Base-by-base conservation (phyloP, 441 rosid genomes). In the Corymbia calophylla region DNA sequence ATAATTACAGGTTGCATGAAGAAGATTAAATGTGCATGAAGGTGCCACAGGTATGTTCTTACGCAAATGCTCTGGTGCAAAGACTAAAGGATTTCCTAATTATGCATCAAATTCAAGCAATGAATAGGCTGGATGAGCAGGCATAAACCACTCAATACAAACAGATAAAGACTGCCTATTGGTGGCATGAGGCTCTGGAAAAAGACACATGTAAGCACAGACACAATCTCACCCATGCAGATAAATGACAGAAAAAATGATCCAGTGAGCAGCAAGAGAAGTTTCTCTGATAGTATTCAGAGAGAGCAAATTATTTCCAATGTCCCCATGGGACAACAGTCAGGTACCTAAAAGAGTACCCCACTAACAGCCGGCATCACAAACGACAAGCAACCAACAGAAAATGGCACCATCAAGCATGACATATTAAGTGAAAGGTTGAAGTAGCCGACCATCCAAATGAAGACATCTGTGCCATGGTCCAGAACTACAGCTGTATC, bases 391-490 rank as follows among this genome's bases (percentile, higher is more conserved):
- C 80, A 87, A 82, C 49, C 66, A 47, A 27, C 51, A 88, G 25
- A 81, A 44, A 77, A 32, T 44, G 32, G 29, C 48, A 60, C 80
- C 64, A 87, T 58, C 87, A n/a, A 60, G 66, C 29, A 77, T 51
- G 85, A 25, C 9, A 23, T 87, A 91, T 88, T 64, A 47, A 87
- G 86, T 66, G 91, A 88, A 84, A 87, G 92, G 86, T 86, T 80
- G 44, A 58, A 88, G 66, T 87, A 88, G 87, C 98, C 90, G 94
- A 98, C 99, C 99, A 97, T 92, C 99, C 99, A 98, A 94, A 98
- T 98, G 94, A 97, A 98, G 92, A 98, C 92, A 92, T 98, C 98
- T 5, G 99, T 98, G 70, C 99, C 99, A 93, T 97, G 99, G 93
- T 98, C 99, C 90, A 98, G 99, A 90, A 98, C 95, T 87, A 98